Evolutionary conservation across 345 rosid species (phyloP), one percentile per base, ranked within the genome.

Genomic region (Euphorbia tirucalli): DNA sequence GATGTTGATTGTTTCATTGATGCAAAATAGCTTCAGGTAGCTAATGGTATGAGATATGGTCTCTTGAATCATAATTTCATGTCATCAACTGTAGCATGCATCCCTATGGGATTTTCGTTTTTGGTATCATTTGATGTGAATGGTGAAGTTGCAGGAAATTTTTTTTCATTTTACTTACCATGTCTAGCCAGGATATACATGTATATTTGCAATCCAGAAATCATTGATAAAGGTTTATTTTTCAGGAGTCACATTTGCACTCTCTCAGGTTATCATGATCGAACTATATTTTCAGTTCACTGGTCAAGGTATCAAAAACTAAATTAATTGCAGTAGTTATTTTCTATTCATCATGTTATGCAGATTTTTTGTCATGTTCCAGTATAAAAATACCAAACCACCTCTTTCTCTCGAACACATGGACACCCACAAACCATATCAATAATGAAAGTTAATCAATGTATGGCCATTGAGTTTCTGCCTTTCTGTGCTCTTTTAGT

Each of bases 251-350:
- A 90, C 74, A 64, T 88, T 30, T 88, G 85, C 77, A 90, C 97
- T 56, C 89, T 95, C 71, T 82, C 99, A 13, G 97, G 99, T 58
- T 92, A 90, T 81, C 99, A 95, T 85, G 97, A 90, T 71, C 86
- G 99, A 67, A 90, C 99, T 46, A 84, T 95, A 62, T 92, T 88
- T 85, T 92, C 99, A 74, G 89, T 88, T 86, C 86, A 92, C 68
- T 92, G 97, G 97, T 95, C 97, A 86, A 92, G 99, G 99, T 92
- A 89, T 64, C 65, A 2, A 74, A 37, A 24, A 22, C 37, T 43
- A 24, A 49, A 6, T 61, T 55, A 13, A 56, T 67, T 74, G 16
- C 32, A 56, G 28, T 10, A 44, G 19, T 61, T 46, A 41, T 21
- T 58, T 70, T 41, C 25, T 13, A 5, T 39, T 61, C 46, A 71